Percentiles rank a stretch among this genome's conserved stretches.
These are phyloP conservation scores for Fusarium praegraminearum DNA, from an alignment of 2,329 filamentous ascomycete species.

Conservation along the genomic window DNA sequence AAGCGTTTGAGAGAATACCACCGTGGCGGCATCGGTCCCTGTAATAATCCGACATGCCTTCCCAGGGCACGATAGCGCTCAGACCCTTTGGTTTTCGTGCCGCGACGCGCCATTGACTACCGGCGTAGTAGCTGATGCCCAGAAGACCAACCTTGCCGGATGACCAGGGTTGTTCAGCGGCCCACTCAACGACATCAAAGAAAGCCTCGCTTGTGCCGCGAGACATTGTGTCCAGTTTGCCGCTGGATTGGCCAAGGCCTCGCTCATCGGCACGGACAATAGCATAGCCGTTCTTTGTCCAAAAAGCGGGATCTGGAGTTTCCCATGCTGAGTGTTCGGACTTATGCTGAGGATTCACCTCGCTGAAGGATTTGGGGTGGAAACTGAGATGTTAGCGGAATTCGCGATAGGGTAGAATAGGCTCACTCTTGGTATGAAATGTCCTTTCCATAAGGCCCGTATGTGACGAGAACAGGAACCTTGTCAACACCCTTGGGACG, in stretches of 20 bases:
- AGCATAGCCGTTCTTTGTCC: slow-evolving; percentile 66
- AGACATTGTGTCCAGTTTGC: slow-evolving; percentile 63
- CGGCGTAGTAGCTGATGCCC: slow-evolving; percentile 62
- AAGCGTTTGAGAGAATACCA: slow-evolving; percentile 69
- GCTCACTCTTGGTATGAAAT: slow-evolving; percentile 69
- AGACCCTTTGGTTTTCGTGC: slow-evolving; percentile 60
- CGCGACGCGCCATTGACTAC: slow-evolving; percentile 63
- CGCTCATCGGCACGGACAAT: slow-evolving; percentile 66
- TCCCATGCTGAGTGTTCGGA: slow-evolving; percentile 69
- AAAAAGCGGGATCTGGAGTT: slow-evolving; percentile 68
- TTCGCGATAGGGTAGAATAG: background rate
- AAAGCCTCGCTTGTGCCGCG: slow-evolving; percentile 61
- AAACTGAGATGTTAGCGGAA: slow-evolving; percentile 48
- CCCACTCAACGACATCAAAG: slow-evolving; percentile 64
- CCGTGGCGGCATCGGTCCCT: slow-evolving; percentile 70
- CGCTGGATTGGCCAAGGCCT: slow-evolving; percentile 61
- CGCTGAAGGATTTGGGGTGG: slow-evolving; percentile 55
- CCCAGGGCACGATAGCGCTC: slow-evolving; percentile 61
- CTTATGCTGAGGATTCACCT: slow-evolving; percentile 66
- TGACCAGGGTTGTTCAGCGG: slow-evolving; percentile 59
- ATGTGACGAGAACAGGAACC: slow-evolving; percentile 73
- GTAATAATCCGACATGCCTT: slow-evolving; percentile 67
- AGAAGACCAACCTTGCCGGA: slow-evolving; percentile 62
- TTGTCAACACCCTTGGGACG: slow-evolving; percentile 20
- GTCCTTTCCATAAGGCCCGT: slow-evolving; percentile 81